Conservation (phyloP, 108 stramenopile species). For the Skeletonema costatum region DNA sequence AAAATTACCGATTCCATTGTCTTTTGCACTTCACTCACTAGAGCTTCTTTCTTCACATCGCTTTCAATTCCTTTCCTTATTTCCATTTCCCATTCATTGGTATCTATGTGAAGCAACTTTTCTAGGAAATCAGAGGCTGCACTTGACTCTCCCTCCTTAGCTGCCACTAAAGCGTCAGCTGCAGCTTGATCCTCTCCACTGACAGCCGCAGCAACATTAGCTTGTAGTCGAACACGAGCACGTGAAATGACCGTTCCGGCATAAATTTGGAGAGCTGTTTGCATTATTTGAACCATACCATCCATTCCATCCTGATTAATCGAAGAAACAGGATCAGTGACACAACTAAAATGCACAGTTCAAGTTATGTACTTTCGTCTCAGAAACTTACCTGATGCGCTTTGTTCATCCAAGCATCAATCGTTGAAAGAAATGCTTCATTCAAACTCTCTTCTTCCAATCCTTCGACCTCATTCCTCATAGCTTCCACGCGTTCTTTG, state of each 20-base stretch:
- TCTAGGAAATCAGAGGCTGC: slow-evolving; percentile 65
- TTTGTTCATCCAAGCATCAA: slow-evolving; percentile 92
- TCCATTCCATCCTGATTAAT: slow-evolving; percentile 79
- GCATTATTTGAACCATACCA: slow-evolving; percentile 86
- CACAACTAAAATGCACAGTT: background rate
- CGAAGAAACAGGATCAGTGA: background rate
- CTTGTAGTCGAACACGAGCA: slow-evolving; percentile 53
- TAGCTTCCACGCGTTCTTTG: slow-evolving; percentile 62
- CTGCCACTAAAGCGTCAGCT: slow-evolving; percentile 35
- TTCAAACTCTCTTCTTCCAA: slow-evolving; percentile 67
- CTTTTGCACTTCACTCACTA: slow-evolving; percentile 77
- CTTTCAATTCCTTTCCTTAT: slow-evolving; percentile 40
- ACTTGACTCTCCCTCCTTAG: background rate
- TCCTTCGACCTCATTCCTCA: slow-evolving; percentile 61
- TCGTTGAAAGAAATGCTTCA: slow-evolving; percentile 81
- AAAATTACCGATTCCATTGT: slow-evolving; percentile 90
- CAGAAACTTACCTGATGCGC: slow-evolving; percentile 54
- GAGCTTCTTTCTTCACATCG: slow-evolving; percentile 50
- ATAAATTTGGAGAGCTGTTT: slow-evolving; percentile 89
- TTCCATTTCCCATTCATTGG: slow-evolving; percentile 81
- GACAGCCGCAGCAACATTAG: slow-evolving; percentile 46
- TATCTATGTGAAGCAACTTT: slow-evolving; percentile 66
- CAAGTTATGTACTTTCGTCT: background rate
- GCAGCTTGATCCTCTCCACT: slow-evolving; percentile 42
- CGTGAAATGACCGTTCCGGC: slow-evolving; percentile 71